Conservation (phyloP, 1,139 yeast genomes). For the Suhomyces ambrosiae region DNA sequence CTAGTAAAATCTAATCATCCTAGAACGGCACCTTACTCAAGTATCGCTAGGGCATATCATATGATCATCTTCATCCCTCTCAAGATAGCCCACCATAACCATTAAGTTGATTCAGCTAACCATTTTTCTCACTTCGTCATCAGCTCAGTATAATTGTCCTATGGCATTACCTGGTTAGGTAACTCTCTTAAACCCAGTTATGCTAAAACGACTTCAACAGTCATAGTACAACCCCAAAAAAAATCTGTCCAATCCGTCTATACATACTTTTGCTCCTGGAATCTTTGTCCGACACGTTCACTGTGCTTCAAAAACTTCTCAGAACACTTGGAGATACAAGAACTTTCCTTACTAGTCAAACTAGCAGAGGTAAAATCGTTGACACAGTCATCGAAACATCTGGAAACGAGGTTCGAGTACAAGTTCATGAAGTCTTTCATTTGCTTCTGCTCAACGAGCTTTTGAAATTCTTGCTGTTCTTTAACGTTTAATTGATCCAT, state of each 20-base stretch:
- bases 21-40: no score
- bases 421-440: slow-evolving; percentile 98
- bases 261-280: slow-evolving; percentile 86
- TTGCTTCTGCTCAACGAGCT: slow-evolving; percentile 93
- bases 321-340: slow-evolving; percentile 88
- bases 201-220: no score
- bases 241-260: not conserved
- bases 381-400: slow-evolving; percentile 97
- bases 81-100: no score
- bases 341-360: slow-evolving; percentile 79
- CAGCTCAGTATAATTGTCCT: no score
- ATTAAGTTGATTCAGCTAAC: no score
- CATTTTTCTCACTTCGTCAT: no score
- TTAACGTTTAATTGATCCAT: slow-evolving; percentile 86
- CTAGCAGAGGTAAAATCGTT: slow-evolving; percentile 94
- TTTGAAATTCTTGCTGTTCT: slow-evolving; percentile 96
- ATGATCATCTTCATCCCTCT: no score
- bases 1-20: no score
- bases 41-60: no score
- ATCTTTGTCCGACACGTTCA: slow-evolving; percentile 97
- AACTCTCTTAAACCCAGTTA: no score
- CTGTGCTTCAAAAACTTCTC: slow-evolving; percentile 97
- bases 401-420: slow-evolving; percentile 91
- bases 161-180: no score
- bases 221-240: no score